phyloP scores from a whole-genome alignment of 1,139 yeast genomes.

The Candida tetrigidarum region DNA sequence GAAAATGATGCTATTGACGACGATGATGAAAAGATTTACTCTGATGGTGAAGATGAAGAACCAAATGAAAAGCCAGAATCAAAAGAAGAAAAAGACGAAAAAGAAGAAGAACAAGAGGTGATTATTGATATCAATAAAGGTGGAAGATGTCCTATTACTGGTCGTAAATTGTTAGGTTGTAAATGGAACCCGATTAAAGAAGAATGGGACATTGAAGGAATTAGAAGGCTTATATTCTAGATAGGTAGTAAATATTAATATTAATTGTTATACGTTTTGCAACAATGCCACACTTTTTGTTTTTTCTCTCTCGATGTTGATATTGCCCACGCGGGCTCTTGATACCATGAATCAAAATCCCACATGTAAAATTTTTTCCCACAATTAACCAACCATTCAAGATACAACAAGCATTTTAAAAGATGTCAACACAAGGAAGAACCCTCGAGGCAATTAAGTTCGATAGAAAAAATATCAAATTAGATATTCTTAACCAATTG shows the following conservation, averaged over 20 bases:
- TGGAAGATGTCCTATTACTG: constrained; percentile 88
- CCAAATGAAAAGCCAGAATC: too few species aligned
- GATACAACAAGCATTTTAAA: not conserved
- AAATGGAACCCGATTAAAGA: constrained; percentile 58
- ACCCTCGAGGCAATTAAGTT: constrained; percentile 74
- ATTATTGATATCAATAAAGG: constrained; percentile 44
- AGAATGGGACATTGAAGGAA: constrained; percentile 75
- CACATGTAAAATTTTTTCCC: not conserved
- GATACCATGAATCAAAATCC: not conserved
- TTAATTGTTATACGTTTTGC: too few species aligned
- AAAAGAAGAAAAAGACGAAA: constrained; percentile 23
- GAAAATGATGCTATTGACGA: constrained; percentile 20
- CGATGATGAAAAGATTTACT: constrained; percentile 22
- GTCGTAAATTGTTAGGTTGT: constrained; percentile 73
- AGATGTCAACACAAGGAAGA: constrained; percentile 4
- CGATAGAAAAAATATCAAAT: constrained; percentile 45
- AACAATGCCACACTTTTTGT: too few species aligned
- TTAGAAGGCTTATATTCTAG: constrained; percentile 69
- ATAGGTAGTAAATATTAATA: too few species aligned
- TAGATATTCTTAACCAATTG: constrained; percentile 80
- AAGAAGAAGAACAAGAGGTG: constrained; percentile 20
- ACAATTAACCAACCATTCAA: not conserved
- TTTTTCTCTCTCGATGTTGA: too few species aligned
- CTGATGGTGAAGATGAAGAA: constrained; percentile 22
- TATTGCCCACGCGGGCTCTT: not conserved